These are phyloP conservation scores for Candida nemodendra DNA, from an alignment of 805 yeast species.

Conservation along the genomic window DNA sequence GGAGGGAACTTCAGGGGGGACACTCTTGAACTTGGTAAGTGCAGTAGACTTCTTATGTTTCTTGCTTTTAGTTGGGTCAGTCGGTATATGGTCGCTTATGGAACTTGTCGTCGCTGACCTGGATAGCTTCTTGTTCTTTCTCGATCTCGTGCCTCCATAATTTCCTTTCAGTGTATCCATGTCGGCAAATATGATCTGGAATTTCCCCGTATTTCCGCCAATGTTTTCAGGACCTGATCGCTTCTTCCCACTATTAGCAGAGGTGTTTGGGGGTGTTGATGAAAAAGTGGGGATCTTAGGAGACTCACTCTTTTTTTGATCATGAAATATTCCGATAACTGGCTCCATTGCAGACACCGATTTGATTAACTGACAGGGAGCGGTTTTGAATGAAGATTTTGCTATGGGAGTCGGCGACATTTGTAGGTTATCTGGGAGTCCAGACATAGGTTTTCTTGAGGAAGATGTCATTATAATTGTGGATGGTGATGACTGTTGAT, in stretches of 20 bases:
- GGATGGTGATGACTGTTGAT: slow-evolving; percentile 34
- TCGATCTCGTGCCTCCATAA: slow-evolving; percentile 13
- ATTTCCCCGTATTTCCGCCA: slow-evolving; percentile 40
- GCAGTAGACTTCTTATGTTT: slow-evolving; percentile 13
- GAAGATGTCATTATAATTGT: slow-evolving; percentile 32
- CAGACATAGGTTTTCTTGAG: slow-evolving; percentile 17
- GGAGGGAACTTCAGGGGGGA: slow-evolving; percentile 11
- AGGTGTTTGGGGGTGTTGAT: slow-evolving; percentile 1
- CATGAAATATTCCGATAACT: slow-evolving; percentile 33
- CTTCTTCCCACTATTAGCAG: slow-evolving; percentile 7
- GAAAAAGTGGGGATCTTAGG: slow-evolving; percentile 12
- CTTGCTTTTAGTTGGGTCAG: slow-evolving; percentile 4
- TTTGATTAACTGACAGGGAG: slow-evolving; percentile 28
- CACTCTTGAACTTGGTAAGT: slow-evolving; percentile 15
- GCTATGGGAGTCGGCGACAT: slow-evolving; percentile 35
- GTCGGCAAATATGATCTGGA: slow-evolving; percentile 47
- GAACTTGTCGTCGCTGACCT: slow-evolving; percentile 19
- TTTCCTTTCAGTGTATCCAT: slow-evolving; percentile 31
- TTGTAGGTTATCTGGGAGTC: slow-evolving; percentile 13
- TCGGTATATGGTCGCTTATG: slow-evolving; percentile 2
- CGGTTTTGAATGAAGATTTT: slow-evolving; percentile 25
- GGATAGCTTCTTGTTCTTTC: slow-evolving; percentile 15
- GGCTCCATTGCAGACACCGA: slow-evolving; percentile 30
- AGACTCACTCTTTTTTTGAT: slow-evolving; percentile 11
- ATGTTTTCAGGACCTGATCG: slow-evolving; percentile 28